Evolutionary conservation across 176 grass and related monocot species (phyloP), one percentile per base, ranked within the genome.

Genomic region (Paspalum notatum): DNA sequence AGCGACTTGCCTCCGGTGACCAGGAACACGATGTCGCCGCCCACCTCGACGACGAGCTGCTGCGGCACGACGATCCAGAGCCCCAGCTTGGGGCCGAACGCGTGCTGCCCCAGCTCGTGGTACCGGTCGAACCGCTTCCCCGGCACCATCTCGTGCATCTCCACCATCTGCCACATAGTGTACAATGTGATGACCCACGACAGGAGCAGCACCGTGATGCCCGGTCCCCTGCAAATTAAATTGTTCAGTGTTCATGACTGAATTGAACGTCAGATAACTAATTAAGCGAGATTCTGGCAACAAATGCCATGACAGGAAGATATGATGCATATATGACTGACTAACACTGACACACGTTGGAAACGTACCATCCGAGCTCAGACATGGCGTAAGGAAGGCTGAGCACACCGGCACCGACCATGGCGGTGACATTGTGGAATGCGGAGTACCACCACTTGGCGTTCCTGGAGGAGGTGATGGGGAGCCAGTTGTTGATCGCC

Each of bases 391-490:
- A 94, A 1, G 94, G 94, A 5, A 97, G 89, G 52, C 94, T 79
- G 42, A 97, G 94, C 44, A 97, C 94, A 12, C 91, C 94, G 25
- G 94, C 91, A 9, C 94, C 94, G 6, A 97, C 94, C 94, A 97
- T 94, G 89, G 91, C 94, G 9, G 94, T 97, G 72, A 97, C 94
- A 80, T 97, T 97, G 89, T 97, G 94, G 90, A 94, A 97, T 13
- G 91, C 82, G 0, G 94, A 90, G 63, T 97, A 97, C 94, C 94
- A 97, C 94, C 94, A 97, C 67, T 94, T 97, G 41, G 94, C 94
- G 8, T 92, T 89, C 71, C 94, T 85, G n/a, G 89, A 90, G 5
- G 89, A 88, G 9, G 85, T 92, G 85, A 97, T 92, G 0, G 94
- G 94, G 0, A 97, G 91, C 94, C 94, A 97, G 1, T 89, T 85